phyloP scores from a whole-genome alignment of 352 stramenopile genomes.

The Globisporangium megalacanthum region DNA sequence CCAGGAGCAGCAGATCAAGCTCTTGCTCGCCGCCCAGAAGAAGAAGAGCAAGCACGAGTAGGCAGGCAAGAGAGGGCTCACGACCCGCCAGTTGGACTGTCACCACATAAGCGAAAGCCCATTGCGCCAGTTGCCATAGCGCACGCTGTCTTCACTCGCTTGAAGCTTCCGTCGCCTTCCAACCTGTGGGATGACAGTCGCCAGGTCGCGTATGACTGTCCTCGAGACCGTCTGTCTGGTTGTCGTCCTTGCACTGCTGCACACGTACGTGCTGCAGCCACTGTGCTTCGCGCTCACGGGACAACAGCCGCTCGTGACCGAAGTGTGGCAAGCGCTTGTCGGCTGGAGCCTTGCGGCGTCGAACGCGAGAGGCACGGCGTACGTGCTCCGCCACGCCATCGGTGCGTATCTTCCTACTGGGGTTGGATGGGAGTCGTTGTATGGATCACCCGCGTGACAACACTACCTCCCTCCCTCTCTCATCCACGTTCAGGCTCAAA shows the following conservation, averaged over 20 bases:
- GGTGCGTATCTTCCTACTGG: neutral
- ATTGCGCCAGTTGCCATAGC: neutral
- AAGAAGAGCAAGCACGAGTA: conserved; percentile 48
- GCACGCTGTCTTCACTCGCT: too few species aligned
- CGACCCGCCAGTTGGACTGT: neutral
- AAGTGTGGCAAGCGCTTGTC: neutral
- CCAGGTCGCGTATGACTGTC: neutral
- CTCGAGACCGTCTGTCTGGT: neutral
- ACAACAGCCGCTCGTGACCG: neutral
- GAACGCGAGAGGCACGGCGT: conserved; percentile 1
- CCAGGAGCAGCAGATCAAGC: conserved; percentile 58
- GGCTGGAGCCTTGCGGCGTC: neutral
- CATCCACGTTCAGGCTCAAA: neutral
- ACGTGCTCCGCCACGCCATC: neutral
- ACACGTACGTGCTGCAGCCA: neutral
- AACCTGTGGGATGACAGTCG: neutral
- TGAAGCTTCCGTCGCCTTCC: too few species aligned
- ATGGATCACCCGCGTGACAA: too few species aligned
- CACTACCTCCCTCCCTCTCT: neutral
- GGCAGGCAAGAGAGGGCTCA: conserved; percentile 15
- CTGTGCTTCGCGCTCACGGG: neutral
- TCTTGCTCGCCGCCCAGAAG: conserved; percentile 37
- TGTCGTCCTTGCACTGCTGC: neutral
- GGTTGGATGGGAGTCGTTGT: too few species aligned
- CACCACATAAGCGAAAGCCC: neutral